Conservation (phyloP, 1,284 basidiomycete genomes). For the Trametes hirsuta region DNA sequence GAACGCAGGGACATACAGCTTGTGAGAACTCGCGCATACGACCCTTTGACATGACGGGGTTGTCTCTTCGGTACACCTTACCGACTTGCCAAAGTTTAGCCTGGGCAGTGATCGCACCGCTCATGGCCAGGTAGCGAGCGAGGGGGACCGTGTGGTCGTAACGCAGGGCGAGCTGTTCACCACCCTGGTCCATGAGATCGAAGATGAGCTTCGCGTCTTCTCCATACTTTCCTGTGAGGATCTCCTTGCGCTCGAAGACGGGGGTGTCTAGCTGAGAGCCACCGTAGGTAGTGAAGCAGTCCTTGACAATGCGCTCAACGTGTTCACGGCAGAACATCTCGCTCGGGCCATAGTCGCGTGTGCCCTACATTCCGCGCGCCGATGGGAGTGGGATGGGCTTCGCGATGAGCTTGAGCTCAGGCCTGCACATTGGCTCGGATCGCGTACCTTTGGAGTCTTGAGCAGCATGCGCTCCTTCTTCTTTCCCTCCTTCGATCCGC, state of each 20-base stretch:
- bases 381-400: not conserved
- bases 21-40: conserved; percentile 99
- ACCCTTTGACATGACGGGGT: conserved; percentile 97
- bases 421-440: not conserved
- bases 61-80: conserved; percentile 97
- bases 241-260: conserved; percentile 97
- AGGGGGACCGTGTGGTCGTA: conserved; percentile 99
- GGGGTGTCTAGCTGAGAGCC: conserved; percentile 96
- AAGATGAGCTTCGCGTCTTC: conserved; percentile 99
- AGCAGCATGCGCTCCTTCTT: conserved; percentile 50
- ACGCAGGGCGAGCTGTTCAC: conserved; percentile 91
- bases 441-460: conserved; percentile 80
- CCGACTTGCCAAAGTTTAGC: conserved; percentile 96
- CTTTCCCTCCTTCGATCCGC: conserved; percentile 53
- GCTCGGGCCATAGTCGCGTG: conserved; percentile 93
- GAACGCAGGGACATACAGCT: conserved; percentile 63
- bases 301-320: conserved; percentile 89
- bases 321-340: conserved; percentile 93
- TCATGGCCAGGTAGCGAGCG: conserved; percentile 95
- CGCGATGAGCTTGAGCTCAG: conserved; percentile 30
- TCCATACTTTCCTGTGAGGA: conserved; percentile 94
- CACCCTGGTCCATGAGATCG: conserved; percentile 98
- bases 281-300: conserved; percentile 89
- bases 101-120: conserved; percentile 71
- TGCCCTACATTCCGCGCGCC: conserved; percentile 65